phyloP scores from a whole-genome alignment of 2,329 filamentous ascomycete species.

The Pseudogymnoascus sp. region DNA sequence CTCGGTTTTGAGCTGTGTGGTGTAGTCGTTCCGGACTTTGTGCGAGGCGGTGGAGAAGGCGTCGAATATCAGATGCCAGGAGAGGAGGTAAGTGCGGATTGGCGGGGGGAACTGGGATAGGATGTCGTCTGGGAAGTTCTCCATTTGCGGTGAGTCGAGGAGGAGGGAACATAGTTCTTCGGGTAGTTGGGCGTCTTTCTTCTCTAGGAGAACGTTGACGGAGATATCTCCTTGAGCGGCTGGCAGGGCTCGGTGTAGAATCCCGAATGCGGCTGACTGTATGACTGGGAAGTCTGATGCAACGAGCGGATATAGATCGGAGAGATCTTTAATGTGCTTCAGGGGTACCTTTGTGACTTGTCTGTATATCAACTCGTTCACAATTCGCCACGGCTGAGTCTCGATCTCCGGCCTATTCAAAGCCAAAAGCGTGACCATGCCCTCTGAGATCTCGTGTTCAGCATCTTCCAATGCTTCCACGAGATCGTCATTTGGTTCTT shows the following conservation, averaged over 20 bases:
- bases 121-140: slow-evolving; percentile 55
- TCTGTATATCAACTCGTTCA: slow-evolving; percentile 65
- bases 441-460: slow-evolving; percentile 45
- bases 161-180: slow-evolving; percentile 80
- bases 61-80: slow-evolving; percentile 86
- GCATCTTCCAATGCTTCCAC: slow-evolving; percentile 61
- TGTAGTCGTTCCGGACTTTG: slow-evolving; percentile 75
- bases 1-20: slow-evolving; percentile 66
- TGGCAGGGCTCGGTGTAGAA: slow-evolving; percentile 76
- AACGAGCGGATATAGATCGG: slow-evolving; percentile 66
- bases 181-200: slow-evolving; percentile 64
- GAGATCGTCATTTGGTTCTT: slow-evolving; percentile 79
- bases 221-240: slow-evolving; percentile 72
- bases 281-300: slow-evolving; percentile 66
- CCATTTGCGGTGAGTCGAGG: slow-evolving; percentile 64
- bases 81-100: slow-evolving; percentile 73
- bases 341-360: slow-evolving; percentile 57
- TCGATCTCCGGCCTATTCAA: slow-evolving; percentile 32
- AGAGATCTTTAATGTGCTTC: slow-evolving; percentile 52
- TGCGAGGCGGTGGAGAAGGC: slow-evolving; percentile 71
- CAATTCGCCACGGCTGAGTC: slow-evolving; percentile 63
- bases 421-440: slow-evolving; percentile 57
- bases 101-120: slow-evolving; percentile 60
- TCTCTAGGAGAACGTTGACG: slow-evolving; percentile 65
- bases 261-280: slow-evolving; percentile 69